Percentiles rank a stretch among this genome's conserved stretches.
Evolutionary conservation across 805 yeast species (phyloP).

Genomic region (Candida ipomoeae): DNA sequence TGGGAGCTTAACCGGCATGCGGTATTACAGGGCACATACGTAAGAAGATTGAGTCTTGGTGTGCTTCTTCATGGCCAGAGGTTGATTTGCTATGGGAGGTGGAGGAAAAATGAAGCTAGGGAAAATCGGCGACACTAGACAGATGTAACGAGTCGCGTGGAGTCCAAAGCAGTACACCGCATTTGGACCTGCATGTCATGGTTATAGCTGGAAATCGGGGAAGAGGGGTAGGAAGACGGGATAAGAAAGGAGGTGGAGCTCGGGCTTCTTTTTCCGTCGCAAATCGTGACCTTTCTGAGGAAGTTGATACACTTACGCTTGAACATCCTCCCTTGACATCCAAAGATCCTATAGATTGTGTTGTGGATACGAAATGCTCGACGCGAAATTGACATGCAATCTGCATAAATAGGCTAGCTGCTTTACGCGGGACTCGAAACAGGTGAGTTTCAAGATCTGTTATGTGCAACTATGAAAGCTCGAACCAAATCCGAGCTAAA

Average conservation of each 20-base stretch:
- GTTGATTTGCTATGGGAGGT: neutral
- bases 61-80: slow-evolving; percentile 46
- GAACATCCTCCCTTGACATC: neutral
- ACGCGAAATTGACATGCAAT: slow-evolving; percentile 4
- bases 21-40: slow-evolving; percentile 38
- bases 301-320: too few species aligned
- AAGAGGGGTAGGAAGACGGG: slow-evolving; percentile 2
- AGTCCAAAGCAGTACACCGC: neutral
- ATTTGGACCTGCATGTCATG: slow-evolving; percentile 1
- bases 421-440: neutral
- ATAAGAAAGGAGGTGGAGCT: neutral
- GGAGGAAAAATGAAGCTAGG: neutral
- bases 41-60: slow-evolving; percentile 68
- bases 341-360: neutral
- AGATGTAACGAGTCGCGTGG: slow-evolving; percentile 1
- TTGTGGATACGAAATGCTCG: neutral
- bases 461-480: neutral
- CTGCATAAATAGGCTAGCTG: neutral
- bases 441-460: neutral
- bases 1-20: neutral
- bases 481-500: neutral
- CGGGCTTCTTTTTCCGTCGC: neutral
- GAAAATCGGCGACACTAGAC: slow-evolving; percentile 3
- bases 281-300: neutral
- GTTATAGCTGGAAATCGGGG: neutral